Base-by-base conservation (phyloP, 768 basidiomycete species). In the Leccinum disarticulatum region DNA sequence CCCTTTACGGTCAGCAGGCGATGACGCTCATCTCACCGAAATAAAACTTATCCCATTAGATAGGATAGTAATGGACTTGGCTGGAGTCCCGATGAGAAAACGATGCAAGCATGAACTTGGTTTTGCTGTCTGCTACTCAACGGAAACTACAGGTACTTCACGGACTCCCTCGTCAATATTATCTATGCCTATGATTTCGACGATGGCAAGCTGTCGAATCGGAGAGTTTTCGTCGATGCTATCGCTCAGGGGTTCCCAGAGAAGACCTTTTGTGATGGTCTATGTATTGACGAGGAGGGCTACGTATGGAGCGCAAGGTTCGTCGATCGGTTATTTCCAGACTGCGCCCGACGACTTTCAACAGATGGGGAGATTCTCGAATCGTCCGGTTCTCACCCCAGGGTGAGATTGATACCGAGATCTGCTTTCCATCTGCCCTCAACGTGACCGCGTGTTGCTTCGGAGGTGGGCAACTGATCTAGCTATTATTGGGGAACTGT, bases 401-500 rank as follows among this genome's bases (percentile, higher is more conserved):
- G n/a, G 87, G 87, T 4, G 65, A 68, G 27, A 74, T 86, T 19
- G 84, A 87, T 65, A 68, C 83, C 10, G 81, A 85, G 65, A 76
- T 89, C 41, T 52, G 75, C 17, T 84, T 89, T 63, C 86, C 87
- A 25, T 83, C 78, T n/a, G 88, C 77, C 6, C 72, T 84, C 59
- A 83, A 86, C 56, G 77, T 88, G 38, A 89, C 88, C 5, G 79
- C 86, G 11, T 88, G 87, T 62, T 85, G 83, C 66, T 89, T 89
- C 68, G 88, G 87, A 72, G 68, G 68, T 68, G 51, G 38, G 66
- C 58, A 33, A 14, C 33, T 54, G 25, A 13, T 38, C 43, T 63
- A 41, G 25, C 52, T 64, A 7, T 53, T 64, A 17, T 28, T 47
- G 58, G 28, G 25, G 33, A 50, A 51, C 49, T 57, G 28, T 47